Percentiles rank a stretch among this genome's conserved stretches.
phyloP scores from a whole-genome alignment of 169 alveolate genomes.

The Fabrea salina region DNA sequence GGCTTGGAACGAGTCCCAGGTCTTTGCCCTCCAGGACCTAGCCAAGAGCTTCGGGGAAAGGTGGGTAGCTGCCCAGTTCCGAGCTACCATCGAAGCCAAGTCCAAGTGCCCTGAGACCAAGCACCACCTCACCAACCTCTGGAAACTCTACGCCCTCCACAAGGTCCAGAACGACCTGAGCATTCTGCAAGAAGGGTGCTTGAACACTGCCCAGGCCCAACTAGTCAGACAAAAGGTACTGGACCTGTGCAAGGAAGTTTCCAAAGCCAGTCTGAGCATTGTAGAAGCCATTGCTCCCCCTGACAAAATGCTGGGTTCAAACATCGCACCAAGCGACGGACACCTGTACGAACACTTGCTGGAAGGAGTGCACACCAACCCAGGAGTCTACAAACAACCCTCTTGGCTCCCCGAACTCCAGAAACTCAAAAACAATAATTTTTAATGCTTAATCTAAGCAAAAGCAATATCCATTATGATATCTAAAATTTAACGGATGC shows the following conservation, averaged over 20 bases:
- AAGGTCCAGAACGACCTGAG: no score
- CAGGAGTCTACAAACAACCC: slow-evolving; percentile 1
- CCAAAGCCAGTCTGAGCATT: background rate
- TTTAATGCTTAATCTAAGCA: no score
- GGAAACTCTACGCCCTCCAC: no score
- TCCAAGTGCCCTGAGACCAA: no score
- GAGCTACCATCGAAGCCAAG: background rate
- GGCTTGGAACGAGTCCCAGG: slow-evolving; percentile 9
- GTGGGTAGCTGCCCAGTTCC: background rate
- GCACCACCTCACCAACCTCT: no score
- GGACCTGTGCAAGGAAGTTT: background rate
- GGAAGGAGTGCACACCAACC: background rate
- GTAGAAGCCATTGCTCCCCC: slow-evolving; percentile 21
- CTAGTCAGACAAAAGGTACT: background rate
- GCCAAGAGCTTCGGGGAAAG: background rate
- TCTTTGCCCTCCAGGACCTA: background rate
- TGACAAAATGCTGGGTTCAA: slow-evolving; percentile 22
- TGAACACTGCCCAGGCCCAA: background rate
- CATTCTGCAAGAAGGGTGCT: no score
- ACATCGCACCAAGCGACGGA: background rate
- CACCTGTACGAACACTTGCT: background rate
- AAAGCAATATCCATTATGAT: no score
- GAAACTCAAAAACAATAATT: no score
- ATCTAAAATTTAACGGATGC: no score
- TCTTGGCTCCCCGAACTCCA: slow-evolving; percentile 5